Evolutionary conservation across 192 early-diverging fungal genomes (phyloP).

Genomic region (Podila horticola): DNA sequence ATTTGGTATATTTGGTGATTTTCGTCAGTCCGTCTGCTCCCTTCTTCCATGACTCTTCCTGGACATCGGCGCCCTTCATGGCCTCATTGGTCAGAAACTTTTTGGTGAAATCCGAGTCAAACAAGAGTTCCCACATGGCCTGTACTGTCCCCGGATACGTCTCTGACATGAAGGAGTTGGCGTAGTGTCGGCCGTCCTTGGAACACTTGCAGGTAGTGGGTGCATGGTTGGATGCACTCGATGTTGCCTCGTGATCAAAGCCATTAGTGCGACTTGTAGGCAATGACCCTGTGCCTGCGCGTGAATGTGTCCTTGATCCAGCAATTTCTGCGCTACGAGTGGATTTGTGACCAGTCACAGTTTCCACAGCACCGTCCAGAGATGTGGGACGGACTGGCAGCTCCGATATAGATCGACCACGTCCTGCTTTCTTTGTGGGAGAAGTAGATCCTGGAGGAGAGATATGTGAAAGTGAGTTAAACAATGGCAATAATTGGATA

Average conservation of each 20-base stretch:
- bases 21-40: conserved; percentile 20
- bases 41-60: conserved; percentile 25
- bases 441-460: neutral
- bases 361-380: conserved; percentile 14
- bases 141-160: conserved; percentile 58
- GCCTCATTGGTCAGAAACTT: conserved; percentile 57
- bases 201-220: conserved; percentile 62
- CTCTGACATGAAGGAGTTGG: conserved; percentile 54
- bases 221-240: neutral
- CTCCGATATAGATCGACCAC: conserved; percentile 39
- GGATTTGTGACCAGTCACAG: neutral
- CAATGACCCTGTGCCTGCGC: neutral
- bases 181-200: conserved; percentile 55
- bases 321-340: neutral
- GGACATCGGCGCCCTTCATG: conserved; percentile 57
- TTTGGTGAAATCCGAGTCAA: conserved; percentile 57
- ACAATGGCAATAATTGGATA: neutral
- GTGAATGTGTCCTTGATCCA: neutral
- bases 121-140: conserved; percentile 64
- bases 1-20: conserved; percentile 32
- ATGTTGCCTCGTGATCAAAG: neutral
- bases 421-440: conserved; percentile 10
- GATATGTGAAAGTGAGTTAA: neutral
- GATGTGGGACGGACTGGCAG: conserved; percentile 18
- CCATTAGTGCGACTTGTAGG: conserved; percentile 4